Base-by-base conservation (phyloP, 345 rosid species). In the Leavenworthia alabamica region DNA sequence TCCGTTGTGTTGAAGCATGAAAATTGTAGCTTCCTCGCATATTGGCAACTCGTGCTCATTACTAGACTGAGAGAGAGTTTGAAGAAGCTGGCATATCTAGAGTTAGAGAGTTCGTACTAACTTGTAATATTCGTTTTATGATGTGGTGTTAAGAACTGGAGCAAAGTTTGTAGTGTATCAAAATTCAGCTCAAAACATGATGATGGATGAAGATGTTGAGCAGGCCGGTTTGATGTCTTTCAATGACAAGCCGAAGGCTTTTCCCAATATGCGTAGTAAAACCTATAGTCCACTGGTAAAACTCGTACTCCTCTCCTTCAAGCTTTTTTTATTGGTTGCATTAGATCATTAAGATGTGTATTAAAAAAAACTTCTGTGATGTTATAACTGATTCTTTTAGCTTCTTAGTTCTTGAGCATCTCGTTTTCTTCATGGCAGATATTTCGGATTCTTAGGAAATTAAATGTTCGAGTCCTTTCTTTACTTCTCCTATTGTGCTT, bases 231-330 rank as follows among this genome's bases (percentile, higher is more conserved):
- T 82, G 75, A 79, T 79, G 60, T 66, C 86, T 51, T 86, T 64
- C 75, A 78, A 19, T 56, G 93, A 83, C 20, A 79, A 81, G 75
- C 82, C 80, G 1, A 86, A 91, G 84, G 72, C 76, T 1, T 89
- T 86, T 63, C 96, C 96, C 6, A 17, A 52, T 72, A 86, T 86
- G 98, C 87, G 93, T 14, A 78, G 64, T 50, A 92, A 86, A 77
- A 69, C 96, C 5, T 82, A 86, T 60, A 75, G 77, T 24, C 95
- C 95, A 22, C 37, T 75, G 81, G 98, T n/a, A n/a, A n/a, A n/a
- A n/a, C n/a, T n/a, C n/a, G n/a, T n/a, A n/a, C n/a, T n/a, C n/a
- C n/a, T n/a, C n/a, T n/a, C n/a, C n/a, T n/a, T n/a, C n/a, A n/a
- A n/a, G n/a, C n/a, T n/a, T n/a, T n/a, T n/a, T n/a, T n/a, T n/a